Percentiles rank a stretch among this genome's conserved stretches.
Evolutionary conservation across 768 basidiomycete genomes (phyloP).

Genomic region (Tricholoma bakamatsutake): DNA sequence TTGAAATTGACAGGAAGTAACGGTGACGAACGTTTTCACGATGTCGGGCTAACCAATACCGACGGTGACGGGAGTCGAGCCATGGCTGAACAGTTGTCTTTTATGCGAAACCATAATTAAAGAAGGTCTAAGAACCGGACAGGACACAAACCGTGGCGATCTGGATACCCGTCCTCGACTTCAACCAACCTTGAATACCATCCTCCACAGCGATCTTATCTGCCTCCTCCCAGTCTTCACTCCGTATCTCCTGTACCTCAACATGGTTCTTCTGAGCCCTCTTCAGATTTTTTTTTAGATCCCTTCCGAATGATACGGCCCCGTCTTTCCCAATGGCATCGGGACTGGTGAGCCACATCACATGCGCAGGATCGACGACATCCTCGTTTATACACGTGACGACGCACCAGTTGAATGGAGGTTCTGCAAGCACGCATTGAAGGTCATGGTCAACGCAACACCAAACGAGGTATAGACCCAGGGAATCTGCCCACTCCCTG

Average conservation of each 20-base stretch:
- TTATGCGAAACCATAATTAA: not conserved
- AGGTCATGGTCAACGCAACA: not conserved
- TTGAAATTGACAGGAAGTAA: not conserved
- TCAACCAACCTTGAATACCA: not conserved
- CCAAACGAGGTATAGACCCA: not conserved
- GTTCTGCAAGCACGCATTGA: not conserved
- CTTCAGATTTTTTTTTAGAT: not conserved
- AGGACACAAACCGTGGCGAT: not conserved
- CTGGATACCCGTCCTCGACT: not conserved
- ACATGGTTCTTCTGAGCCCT: not conserved
- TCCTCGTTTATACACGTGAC: not conserved
- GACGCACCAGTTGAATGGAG: not conserved
- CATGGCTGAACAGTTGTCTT: not conserved
- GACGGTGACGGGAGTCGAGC: not conserved
- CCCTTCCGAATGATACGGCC: not conserved
- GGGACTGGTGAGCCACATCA: not conserved
- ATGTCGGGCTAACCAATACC: not conserved
- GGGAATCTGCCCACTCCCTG: not conserved
- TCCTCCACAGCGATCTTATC: not conserved
- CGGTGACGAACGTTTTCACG: not conserved
- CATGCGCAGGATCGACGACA: not conserved
- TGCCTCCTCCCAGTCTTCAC: not conserved
- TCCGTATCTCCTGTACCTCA: not conserved
- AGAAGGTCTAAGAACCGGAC: not conserved
- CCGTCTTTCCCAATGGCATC: not conserved